Percentiles rank a stretch among this genome's conserved stretches.
Conservation (phyloP, 2,329 filamentous ascomycete species). For the Thielaviopsis ethacetica region DNA sequence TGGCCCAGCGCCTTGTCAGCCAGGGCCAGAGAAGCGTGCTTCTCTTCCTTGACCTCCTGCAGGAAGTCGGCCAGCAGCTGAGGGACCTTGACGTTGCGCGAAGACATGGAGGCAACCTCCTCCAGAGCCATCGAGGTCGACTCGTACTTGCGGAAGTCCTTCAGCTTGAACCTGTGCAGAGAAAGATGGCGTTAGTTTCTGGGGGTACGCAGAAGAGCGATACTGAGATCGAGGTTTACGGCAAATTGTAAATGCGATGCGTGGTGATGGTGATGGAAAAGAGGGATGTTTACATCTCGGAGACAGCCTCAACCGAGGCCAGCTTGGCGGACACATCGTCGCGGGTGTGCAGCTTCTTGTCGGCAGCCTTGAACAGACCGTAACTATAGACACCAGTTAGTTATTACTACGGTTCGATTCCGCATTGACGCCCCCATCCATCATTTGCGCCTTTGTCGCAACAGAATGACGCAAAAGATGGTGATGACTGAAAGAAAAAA, state of each 20-base stretch:
- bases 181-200: constrained; percentile 10
- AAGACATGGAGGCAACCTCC: constrained; percentile 68
- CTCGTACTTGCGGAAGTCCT: constrained; percentile 95
- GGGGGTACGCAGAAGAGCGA: not conserved
- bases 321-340: constrained; percentile 63
- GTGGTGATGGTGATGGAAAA: not conserved
- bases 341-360: constrained; percentile 93
- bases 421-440: not conserved
- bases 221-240: not conserved
- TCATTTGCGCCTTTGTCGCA: not conserved
- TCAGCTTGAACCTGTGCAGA: constrained; percentile 62
- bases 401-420: constrained; percentile 1
- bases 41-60: constrained; percentile 86
- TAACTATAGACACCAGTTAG: constrained; percentile 42
- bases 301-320: constrained; percentile 66
- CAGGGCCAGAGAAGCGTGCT: constrained; percentile 88
- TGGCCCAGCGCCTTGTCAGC: constrained; percentile 84
- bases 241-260: not conserved
- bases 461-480: not conserved
- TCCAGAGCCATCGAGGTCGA: constrained; percentile 80
- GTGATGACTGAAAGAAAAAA: constrained; percentile 6
- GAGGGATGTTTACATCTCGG: constrained; percentile 51
- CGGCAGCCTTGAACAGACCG: constrained; percentile 93
- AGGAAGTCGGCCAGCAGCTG: constrained; percentile 70
- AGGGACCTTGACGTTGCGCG: constrained; percentile 74